These are phyloP conservation scores for Diaporthe eres DNA, from an alignment of 2,329 filamentous ascomycete species.

Conservation along the genomic window DNA sequence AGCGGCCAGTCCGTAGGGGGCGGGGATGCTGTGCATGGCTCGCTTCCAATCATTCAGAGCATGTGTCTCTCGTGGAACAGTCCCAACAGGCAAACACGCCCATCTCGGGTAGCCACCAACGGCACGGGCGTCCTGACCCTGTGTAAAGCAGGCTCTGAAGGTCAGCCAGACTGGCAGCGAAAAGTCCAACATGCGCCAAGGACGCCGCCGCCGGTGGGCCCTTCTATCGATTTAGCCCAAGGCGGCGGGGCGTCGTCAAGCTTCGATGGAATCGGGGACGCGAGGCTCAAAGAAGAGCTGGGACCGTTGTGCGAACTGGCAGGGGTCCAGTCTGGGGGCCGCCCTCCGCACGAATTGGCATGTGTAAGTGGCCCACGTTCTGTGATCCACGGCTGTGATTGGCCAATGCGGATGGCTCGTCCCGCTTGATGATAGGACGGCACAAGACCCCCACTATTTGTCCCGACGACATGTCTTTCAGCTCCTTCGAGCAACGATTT, in stretches of 20 bases:
- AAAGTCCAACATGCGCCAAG: constrained; percentile 27
- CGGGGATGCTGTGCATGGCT: background rate
- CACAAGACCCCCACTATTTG: background rate
- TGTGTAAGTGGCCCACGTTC: constrained; percentile 37
- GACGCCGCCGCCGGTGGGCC: background rate
- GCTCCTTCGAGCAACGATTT: background rate
- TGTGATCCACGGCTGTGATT: constrained; percentile 8
- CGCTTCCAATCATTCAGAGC: constrained; percentile 28
- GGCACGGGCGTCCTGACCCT: background rate
- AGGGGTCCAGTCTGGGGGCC: constrained; percentile 13
- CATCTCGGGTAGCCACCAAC: background rate
- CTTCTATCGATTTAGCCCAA: constrained; percentile 7
- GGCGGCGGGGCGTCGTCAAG: constrained; percentile 26
- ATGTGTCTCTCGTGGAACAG: constrained; percentile 21
- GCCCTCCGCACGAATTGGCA: constrained; percentile 40
- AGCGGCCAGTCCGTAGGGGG: background rate
- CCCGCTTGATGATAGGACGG: constrained; percentile 20
- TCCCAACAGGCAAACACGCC: background rate
- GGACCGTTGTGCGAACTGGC: constrained; percentile 21
- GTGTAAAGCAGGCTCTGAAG: background rate
- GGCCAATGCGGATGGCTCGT: background rate
- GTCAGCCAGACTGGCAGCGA: background rate
- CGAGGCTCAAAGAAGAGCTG: constrained; percentile 36
- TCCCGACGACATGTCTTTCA: constrained; percentile 36
- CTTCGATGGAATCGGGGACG: constrained; percentile 14